Percentiles rank a stretch among this genome's conserved stretches.
phyloP scores from a whole-genome alignment of 2,329 filamentous ascomycete species.

The Curvularia sp. region DNA sequence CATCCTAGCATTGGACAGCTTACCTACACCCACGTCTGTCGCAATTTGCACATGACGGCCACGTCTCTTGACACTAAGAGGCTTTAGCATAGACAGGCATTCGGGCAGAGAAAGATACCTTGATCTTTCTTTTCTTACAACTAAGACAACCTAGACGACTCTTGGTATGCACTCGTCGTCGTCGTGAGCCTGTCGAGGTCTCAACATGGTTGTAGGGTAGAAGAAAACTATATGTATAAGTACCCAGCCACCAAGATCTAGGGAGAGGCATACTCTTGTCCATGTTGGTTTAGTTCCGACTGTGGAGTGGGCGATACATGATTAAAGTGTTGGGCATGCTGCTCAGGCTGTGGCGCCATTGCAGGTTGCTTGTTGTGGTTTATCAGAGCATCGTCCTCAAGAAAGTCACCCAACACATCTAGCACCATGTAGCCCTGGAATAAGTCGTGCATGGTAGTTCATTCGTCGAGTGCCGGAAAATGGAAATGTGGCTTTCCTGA shows the following conservation, averaged over 20 bases:
- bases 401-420: constrained; percentile 17
- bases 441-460: constrained; percentile 18
- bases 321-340: not conserved
- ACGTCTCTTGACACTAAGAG: constrained; percentile 48
- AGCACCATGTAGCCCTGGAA: constrained; percentile 29
- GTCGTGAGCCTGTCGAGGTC: constrained; percentile 11
- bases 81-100: not conserved
- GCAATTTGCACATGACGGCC: constrained; percentile 50
- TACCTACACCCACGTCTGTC: constrained; percentile 36
- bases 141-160: constrained; percentile 70
- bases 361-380: constrained; percentile 1
- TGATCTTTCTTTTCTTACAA: constrained; percentile 74
- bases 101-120: constrained; percentile 55
- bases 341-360: not conserved
- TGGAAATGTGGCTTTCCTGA: not conserved
- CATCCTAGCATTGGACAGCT: not conserved
- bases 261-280: constrained; percentile 8
- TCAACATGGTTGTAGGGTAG: not conserved
- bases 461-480: not conserved
- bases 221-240: constrained; percentile 1
- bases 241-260: not conserved
- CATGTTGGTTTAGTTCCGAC: not conserved
- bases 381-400: not conserved
- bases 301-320: not conserved
- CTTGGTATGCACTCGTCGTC: constrained; percentile 64